These are phyloP conservation scores for Eragrostis curvula DNA, from an alignment of 176 grass and related monocot genomes.

Conservation along the genomic window DNA sequence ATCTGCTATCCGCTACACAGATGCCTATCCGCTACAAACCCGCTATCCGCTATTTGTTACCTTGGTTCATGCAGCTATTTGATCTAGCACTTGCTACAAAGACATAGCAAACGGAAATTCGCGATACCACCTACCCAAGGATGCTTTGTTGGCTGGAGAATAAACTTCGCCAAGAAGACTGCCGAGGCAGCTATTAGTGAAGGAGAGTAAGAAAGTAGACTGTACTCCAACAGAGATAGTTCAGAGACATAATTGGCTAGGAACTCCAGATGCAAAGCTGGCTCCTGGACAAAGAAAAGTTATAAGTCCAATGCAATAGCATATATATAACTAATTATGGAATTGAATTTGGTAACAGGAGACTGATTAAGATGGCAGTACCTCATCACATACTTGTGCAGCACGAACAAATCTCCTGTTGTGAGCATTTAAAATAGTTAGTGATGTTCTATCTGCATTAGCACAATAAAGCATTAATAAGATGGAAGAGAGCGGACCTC, in stretches of 20 bases:
- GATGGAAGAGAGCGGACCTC: conserved; percentile 54
- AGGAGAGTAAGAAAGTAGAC: conserved; percentile 75
- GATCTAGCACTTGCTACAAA: background rate
- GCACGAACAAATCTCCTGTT: conserved; percentile 85
- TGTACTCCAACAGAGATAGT: conserved; percentile 92
- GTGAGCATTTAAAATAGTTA: conserved; percentile 35
- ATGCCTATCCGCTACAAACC: too few relatives aligned
- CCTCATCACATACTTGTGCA: conserved; percentile 86
- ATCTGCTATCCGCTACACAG: too few relatives aligned
- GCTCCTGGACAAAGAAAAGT: conserved; percentile 55
- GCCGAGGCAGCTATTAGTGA: conserved; percentile 83
- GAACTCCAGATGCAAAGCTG: conserved; percentile 85
- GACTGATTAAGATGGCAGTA: conserved; percentile 40
- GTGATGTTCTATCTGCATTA: background rate
- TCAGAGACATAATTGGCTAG: conserved; percentile 87
- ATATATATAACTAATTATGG: background rate
- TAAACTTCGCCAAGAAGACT: conserved; percentile 89
- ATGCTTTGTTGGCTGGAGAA: conserved; percentile 79
- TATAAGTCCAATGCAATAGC: conserved; percentile 23
- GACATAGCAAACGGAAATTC: background rate
- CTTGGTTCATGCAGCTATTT: conserved; percentile 16
- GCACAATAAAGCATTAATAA: background rate
- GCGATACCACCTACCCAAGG: conserved; percentile 70
- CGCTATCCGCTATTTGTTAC: too few relatives aligned
- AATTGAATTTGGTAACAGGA: conserved; percentile 1